Conservation (phyloP, 176 grass and related monocot genomes). For the Calamus simplicifolius region DNA sequence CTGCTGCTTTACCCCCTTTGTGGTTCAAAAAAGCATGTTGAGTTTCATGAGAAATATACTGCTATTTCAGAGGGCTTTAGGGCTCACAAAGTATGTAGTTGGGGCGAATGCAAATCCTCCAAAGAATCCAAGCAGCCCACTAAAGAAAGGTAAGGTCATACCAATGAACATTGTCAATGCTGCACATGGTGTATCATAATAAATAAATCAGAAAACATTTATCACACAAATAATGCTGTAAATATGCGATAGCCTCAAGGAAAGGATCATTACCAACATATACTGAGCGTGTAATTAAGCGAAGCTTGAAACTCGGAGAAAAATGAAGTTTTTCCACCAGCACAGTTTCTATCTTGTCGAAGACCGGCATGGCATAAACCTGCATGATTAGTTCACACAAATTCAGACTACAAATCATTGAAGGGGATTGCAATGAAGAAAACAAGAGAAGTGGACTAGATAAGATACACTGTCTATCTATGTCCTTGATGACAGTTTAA, state of each 20-base stretch:
- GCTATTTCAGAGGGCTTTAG: background rate
- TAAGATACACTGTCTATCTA: too few species aligned
- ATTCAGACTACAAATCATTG: too few species aligned
- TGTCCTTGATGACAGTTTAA: too few species aligned
- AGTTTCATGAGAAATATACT: too few species aligned
- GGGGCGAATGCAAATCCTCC: slow-evolving; percentile 84
- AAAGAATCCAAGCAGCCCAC: slow-evolving; percentile 73
- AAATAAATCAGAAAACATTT: background rate
- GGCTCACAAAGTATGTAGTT: slow-evolving; percentile 78
- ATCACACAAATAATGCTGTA: too few species aligned
- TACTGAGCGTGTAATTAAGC: slow-evolving; percentile 39
- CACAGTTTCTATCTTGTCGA: slow-evolving; percentile 90
- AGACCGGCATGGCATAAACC: slow-evolving; percentile 90
- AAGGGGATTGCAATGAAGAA: too few species aligned
- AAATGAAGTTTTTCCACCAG: slow-evolving; percentile 71
- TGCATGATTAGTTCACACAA: slow-evolving; percentile 1
- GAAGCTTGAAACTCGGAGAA: slow-evolving; percentile 46
- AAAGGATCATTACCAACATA: slow-evolving; percentile 61
- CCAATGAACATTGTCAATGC: slow-evolving; percentile 89
- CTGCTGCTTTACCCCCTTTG: too few species aligned
- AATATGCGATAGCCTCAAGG: too few species aligned
- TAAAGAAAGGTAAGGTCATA: slow-evolving; percentile 86
- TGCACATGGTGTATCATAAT: slow-evolving; percentile 20
- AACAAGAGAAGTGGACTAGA: too few species aligned
- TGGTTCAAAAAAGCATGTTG: too few species aligned